A percentile compares a stretch with the other conserved stretches of the same genome.
Evolutionary conservation across 306 rosid species (phyloP).

Genomic region (Rubus idaeus): DNA sequence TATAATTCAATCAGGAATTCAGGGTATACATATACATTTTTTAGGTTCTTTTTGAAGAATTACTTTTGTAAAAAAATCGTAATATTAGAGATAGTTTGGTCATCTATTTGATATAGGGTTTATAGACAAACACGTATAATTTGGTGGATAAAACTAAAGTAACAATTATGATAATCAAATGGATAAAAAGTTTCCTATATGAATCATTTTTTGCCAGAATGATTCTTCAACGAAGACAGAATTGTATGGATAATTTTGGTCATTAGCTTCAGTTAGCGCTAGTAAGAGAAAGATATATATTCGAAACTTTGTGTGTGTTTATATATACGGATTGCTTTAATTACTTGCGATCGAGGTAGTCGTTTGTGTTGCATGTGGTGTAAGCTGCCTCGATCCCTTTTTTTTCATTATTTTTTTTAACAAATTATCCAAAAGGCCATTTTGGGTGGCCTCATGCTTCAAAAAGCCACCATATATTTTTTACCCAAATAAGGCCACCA

Average conservation of each 20-base stretch:
- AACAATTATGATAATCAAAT: neutral
- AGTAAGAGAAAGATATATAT: neutral
- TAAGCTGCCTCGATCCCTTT: neutral
- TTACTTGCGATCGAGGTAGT: neutral
- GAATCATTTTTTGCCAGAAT: neutral
- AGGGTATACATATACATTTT: too few relatives aligned
- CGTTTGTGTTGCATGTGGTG: neutral
- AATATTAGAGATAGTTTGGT: neutral
- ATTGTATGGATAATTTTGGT: neutral
- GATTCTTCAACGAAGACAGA: neutral
- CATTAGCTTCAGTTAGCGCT: neutral
- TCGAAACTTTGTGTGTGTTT: neutral
- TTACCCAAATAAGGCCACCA: too few relatives aligned
- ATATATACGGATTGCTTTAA: too few relatives aligned
- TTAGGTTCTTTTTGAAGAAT: neutral
- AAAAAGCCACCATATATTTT: too few relatives aligned
- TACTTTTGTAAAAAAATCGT: neutral
- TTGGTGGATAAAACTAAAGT: neutral
- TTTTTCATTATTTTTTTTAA: too few relatives aligned
- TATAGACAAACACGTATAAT: neutral
- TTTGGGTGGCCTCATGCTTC: too few relatives aligned
- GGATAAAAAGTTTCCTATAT: neutral
- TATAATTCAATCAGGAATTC: too few relatives aligned
- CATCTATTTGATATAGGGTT: neutral
- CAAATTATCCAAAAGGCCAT: too few relatives aligned